Conservation (phyloP, 768 basidiomycete genomes). For the Russula lepida region DNA sequence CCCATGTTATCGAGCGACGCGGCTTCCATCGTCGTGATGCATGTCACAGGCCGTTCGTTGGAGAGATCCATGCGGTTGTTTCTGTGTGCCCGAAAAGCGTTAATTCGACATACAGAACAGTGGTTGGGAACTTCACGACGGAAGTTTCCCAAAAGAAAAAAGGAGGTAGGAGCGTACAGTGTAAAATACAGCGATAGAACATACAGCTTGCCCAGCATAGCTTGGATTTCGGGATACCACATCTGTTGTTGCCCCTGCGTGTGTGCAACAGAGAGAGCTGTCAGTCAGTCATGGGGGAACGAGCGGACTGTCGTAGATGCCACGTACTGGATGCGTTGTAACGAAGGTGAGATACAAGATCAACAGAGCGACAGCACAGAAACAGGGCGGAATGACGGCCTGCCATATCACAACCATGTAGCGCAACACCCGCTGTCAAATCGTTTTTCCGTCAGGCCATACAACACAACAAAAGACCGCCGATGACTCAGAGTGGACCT, state of each 20-base stretch:
- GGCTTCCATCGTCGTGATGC: not conserved
- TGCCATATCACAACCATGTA: conserved; percentile 9
- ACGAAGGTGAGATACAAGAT: conserved; percentile 10
- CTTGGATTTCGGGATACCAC: conserved; percentile 10
- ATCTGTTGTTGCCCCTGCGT: not conserved
- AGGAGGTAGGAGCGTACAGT: not conserved
- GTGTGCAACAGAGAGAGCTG: too few relatives aligned
- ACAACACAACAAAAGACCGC: not conserved
- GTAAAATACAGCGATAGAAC: conserved; percentile 10
- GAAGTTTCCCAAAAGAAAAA: not conserved
- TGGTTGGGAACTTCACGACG: not conserved
- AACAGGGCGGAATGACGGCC: conserved; percentile 4
- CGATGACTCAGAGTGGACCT: not conserved
- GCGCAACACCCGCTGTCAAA: not conserved
- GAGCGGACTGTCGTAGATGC: not conserved
- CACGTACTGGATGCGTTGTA: conserved; percentile 3
- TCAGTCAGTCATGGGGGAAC: not conserved
- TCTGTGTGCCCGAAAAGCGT: not conserved
- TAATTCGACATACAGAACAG: not conserved
- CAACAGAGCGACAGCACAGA: conserved; percentile 6
- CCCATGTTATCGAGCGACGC: not conserved
- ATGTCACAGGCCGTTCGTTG: not conserved
- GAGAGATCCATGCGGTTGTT: conserved; percentile 13
- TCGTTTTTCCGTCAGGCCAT: not conserved
- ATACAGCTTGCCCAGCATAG: conserved; percentile 16